These are phyloP conservation scores for Metarhizium album DNA, from an alignment of 2,329 filamentous ascomycete species.

Conservation along the genomic window DNA sequence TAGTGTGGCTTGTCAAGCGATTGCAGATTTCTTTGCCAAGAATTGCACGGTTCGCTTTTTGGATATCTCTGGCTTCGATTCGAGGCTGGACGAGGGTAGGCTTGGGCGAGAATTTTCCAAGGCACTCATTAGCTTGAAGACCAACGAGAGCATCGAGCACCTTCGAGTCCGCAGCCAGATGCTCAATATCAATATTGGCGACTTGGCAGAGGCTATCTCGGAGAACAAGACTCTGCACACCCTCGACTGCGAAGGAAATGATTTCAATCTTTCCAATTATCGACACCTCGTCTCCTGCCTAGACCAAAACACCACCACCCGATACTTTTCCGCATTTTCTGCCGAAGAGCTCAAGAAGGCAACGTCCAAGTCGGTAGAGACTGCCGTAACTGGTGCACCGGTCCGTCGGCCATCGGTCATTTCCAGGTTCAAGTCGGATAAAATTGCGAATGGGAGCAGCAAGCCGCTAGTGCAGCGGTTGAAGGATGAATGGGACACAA, in stretches of 20 bases:
- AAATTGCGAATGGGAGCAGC: constrained; percentile 15
- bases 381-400: constrained; percentile 16
- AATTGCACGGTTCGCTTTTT: constrained; percentile 42
- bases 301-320: constrained; percentile 30
- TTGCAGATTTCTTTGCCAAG: constrained; percentile 39
- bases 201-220: constrained; percentile 38
- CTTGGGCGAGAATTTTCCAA: constrained; percentile 42
- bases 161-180: constrained; percentile 46
- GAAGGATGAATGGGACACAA: constrained; percentile 28
- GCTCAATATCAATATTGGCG: constrained; percentile 42
- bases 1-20: constrained; percentile 33
- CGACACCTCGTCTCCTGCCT: constrained; percentile 35
- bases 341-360: constrained; percentile 23
- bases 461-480: constrained; percentile 26
- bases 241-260: constrained; percentile 44
- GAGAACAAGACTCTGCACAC: constrained; percentile 38
- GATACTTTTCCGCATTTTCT: constrained; percentile 32
- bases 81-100: constrained; percentile 46
- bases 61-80: constrained; percentile 45
- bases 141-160: constrained; percentile 35
- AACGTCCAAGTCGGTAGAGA: constrained; percentile 23
- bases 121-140: constrained; percentile 34
- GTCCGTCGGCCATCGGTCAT: constrained; percentile 24
- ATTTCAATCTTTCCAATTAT: constrained; percentile 41
- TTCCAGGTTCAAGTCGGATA: constrained; percentile 23